Conservation (phyloP, 2,329 filamentous ascomycete genomes). For the Fusarium denticulatum region DNA sequence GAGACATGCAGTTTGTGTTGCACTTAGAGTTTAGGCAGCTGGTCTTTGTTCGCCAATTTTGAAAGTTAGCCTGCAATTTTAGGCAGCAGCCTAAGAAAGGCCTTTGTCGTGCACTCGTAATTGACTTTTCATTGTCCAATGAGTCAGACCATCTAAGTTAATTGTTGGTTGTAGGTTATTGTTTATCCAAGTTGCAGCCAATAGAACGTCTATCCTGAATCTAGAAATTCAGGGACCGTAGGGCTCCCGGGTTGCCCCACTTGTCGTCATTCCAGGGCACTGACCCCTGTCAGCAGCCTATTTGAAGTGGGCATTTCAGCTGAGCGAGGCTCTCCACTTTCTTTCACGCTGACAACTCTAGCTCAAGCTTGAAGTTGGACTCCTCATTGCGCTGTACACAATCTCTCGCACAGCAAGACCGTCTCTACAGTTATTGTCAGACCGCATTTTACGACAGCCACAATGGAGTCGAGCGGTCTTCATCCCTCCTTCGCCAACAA, state of each 20-base stretch:
- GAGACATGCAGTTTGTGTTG: background rate
- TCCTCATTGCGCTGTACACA: background rate
- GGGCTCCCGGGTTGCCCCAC: slow-evolving; percentile 17
- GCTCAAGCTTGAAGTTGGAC: background rate
- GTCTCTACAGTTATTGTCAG: background rate
- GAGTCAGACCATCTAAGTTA: background rate
- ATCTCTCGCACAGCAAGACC: background rate
- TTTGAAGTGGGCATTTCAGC: slow-evolving; percentile 14
- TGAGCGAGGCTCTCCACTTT: slow-evolving; percentile 11
- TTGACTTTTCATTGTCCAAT: background rate
- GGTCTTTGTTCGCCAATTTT: background rate
- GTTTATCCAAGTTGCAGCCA: background rate
- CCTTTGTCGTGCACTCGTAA: background rate
- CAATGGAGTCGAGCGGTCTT: slow-evolving; percentile 21
- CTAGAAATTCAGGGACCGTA: slow-evolving; percentile 8
- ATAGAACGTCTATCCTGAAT: background rate
- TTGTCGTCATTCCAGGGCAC: slow-evolving; percentile 18
- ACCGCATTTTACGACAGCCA: too few relatives aligned
- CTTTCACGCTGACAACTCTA: slow-evolving; percentile 12
- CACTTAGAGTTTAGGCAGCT: background rate
- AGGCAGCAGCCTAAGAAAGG: background rate
- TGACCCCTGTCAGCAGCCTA: slow-evolving; percentile 13
- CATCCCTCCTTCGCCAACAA: slow-evolving; percentile 24
- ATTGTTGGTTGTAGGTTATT: background rate
- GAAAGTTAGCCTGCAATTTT: background rate